These are phyloP conservation scores for Mycosphaerella arachidis DNA, from an alignment of 2,329 filamentous ascomycete species.

Conservation along the genomic window DNA sequence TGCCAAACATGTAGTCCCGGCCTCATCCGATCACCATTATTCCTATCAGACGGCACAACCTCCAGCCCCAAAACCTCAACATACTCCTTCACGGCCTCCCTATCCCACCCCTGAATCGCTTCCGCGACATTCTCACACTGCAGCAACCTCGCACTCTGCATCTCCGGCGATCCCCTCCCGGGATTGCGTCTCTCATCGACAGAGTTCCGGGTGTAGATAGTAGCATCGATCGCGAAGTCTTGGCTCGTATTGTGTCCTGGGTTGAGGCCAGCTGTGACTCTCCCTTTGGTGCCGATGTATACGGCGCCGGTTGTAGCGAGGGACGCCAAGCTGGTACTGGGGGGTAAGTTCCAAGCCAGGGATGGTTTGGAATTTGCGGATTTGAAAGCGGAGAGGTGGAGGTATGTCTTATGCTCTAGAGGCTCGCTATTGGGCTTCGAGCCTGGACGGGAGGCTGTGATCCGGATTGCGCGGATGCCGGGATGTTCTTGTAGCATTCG, in stretches of 20 bases:
- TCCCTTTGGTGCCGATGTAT: neutral
- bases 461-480: neutral
- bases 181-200: too few relatives aligned
- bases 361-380: too few relatives aligned
- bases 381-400: neutral
- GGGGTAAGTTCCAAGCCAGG: neutral
- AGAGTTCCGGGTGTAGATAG: neutral
- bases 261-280: neutral
- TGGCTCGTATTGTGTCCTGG: neutral
- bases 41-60: constrained; percentile 4
- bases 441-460: neutral
- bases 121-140: constrained; percentile 6
- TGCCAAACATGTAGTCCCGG: constrained; percentile 9
- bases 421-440: neutral
- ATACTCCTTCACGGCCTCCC: neutral
- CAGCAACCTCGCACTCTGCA: neutral
- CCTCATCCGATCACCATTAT: neutral
- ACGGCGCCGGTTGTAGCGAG: neutral
- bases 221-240: neutral
- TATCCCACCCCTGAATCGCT: constrained; percentile 8
- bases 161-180: neutral
- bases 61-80: constrained; percentile 5
- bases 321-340: neutral
- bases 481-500: neutral
- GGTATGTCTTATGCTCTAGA: neutral